Base-by-base conservation (phyloP, 768 basidiomycete genomes). In the Piloderma croceum region DNA sequence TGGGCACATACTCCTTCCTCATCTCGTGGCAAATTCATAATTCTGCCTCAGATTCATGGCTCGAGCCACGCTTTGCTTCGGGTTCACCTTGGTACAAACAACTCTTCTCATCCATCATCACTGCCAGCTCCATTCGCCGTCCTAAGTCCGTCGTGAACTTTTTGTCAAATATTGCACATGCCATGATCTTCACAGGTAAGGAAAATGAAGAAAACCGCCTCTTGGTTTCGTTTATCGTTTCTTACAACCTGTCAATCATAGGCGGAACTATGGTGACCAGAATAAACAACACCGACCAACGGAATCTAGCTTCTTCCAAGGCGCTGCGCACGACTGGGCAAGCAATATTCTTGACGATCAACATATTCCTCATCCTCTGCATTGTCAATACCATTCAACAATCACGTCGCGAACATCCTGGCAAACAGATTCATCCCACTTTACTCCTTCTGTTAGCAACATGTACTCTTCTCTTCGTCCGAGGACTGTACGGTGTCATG, bases 11-110 rank as follows among this genome's bases (percentile, higher is more conserved):
- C 41, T 57, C 61, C 13, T 64, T 62, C 54, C 51, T 64, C 38
- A 54, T 63, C 19, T 59, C 57, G 10, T 65, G 64, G 64, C 64
- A 65, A 21, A 52, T 60, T 33, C 59, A 58, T 36, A 64, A 64
- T 36, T 48, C 58, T 17, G 48, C 51, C 3, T 48, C 43, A 7
- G 51, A 55, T 24, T 62, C 60, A 17, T 65, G 62, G 62, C 53
- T 65, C 7, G 64, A 65, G 42, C 63, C 61, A 10, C 56, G 56
- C 20, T 39, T 51, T 22, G 41, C 36, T 4, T 48, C 50, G 0
- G 45, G 41, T 7, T 47, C 51, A 7, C 41, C 48, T 15, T 36
- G 41, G 13, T 46, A 36, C 29, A 47, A 52, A 11, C 42, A 49
- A 20, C 32, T 61, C 41, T 25, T 49, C 7, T 56, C 55, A 5